These are phyloP conservation scores for Fremontodendron californicum DNA, from an alignment of 345 rosid species.

Conservation along the genomic window DNA sequence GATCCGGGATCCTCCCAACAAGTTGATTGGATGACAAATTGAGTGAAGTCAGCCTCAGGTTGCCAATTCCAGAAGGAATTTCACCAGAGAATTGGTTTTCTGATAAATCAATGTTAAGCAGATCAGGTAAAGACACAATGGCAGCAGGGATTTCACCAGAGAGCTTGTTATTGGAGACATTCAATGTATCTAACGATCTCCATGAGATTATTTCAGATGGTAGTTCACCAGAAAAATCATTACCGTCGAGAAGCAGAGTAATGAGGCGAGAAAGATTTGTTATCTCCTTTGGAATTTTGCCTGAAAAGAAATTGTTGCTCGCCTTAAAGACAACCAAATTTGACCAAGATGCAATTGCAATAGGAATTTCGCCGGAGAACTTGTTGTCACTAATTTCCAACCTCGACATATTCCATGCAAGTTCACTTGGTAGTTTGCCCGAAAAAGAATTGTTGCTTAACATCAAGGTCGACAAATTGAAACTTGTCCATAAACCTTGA, in stretches of 20 bases:
- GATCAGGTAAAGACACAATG: slow-evolving; percentile 52
- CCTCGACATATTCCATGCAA: slow-evolving; percentile 66
- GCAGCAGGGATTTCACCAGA: slow-evolving; percentile 66
- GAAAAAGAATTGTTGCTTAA: slow-evolving; percentile 62
- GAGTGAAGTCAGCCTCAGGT: slow-evolving; percentile 37
- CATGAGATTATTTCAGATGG: slow-evolving; percentile 66
- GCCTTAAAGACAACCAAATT: slow-evolving; percentile 52
- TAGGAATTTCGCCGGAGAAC: slow-evolving; percentile 73
- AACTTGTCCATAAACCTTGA: slow-evolving; percentile 52
- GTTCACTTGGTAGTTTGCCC: slow-evolving; percentile 53
- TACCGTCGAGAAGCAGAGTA: slow-evolving; percentile 48
- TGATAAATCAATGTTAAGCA: slow-evolving; percentile 58
- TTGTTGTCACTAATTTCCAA: slow-evolving; percentile 62
- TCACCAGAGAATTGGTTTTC: slow-evolving; percentile 59
- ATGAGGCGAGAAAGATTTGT: slow-evolving; percentile 50
- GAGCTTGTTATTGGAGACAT: slow-evolving; percentile 61
- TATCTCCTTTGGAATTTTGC: slow-evolving; percentile 50
- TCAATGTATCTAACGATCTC: slow-evolving; percentile 46
- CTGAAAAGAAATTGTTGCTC: slow-evolving; percentile 64
- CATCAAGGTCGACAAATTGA: slow-evolving; percentile 44
- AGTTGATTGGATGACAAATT: slow-evolving; percentile 72
- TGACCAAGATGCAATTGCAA: slow-evolving; percentile 46
- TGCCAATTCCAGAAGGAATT: slow-evolving; percentile 59
- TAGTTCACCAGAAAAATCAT: slow-evolving; percentile 58
- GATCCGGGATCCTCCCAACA: slow-evolving; percentile 54